Conservation (phyloP, 371 early-diverging fungal species). For the Mortierella sp. region DNA sequence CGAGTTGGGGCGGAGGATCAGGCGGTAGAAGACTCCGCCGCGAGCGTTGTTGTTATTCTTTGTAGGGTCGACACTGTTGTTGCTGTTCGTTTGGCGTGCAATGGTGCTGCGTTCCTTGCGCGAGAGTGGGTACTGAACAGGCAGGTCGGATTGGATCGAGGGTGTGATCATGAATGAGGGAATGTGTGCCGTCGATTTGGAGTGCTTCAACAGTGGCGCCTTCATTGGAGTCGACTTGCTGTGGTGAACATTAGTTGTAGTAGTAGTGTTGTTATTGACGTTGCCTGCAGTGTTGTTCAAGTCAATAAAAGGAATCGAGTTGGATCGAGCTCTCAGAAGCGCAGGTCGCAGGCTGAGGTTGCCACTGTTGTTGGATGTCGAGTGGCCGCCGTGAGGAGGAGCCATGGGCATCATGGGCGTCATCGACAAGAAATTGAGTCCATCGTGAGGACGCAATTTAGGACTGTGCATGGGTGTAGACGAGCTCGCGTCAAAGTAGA, state of each 20-base stretch:
- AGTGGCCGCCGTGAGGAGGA: slow-evolving; percentile 31
- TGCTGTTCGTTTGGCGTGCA: slow-evolving; percentile 21
- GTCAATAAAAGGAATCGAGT: slow-evolving; percentile 50
- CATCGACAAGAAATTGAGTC: slow-evolving; percentile 52
- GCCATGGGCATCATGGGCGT: slow-evolving; percentile 56
- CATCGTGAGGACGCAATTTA: slow-evolving; percentile 48
- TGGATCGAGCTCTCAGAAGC: slow-evolving; percentile 36
- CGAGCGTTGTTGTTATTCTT: slow-evolving; percentile 22
- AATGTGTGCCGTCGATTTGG: slow-evolving; percentile 47
- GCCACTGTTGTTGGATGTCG: slow-evolving; percentile 2
- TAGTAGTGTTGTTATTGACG: slow-evolving; percentile 18
- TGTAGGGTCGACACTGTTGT: slow-evolving; percentile 1
- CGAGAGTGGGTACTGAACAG: slow-evolving; percentile 43
- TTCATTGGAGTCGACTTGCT: slow-evolving; percentile 29
- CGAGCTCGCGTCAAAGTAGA: slow-evolving; percentile 51
- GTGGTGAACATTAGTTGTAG: background rate
- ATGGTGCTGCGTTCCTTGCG: slow-evolving; percentile 33
- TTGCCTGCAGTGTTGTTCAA: slow-evolving; percentile 18
- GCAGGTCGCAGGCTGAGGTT: slow-evolving; percentile 23
- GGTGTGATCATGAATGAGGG: slow-evolving; percentile 55
- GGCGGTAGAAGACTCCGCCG: slow-evolving; percentile 33
- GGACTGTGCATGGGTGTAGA: slow-evolving; percentile 49
- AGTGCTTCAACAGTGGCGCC: slow-evolving; percentile 38
- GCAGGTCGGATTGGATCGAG: slow-evolving; percentile 47
- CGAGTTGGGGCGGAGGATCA: slow-evolving; percentile 50